Evolutionary conservation across 768 basidiomycete genomes (phyloP).

Genomic region (Tylopilus cervinicoccineus): DNA sequence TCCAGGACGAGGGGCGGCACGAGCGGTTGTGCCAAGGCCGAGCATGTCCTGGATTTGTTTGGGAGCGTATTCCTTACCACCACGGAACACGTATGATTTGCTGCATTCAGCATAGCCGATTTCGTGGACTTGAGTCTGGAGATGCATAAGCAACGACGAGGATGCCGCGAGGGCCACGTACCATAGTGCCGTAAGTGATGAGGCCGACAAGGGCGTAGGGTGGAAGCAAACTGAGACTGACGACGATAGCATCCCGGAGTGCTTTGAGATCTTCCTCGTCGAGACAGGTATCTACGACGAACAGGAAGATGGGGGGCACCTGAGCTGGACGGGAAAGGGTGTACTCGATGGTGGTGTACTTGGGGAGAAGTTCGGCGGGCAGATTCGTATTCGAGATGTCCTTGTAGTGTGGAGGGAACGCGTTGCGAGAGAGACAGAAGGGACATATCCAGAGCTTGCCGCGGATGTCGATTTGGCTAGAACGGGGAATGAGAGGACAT

Average conservation of each 20-base stretch:
- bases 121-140: conserved; percentile 97
- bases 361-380: conserved; percentile 92
- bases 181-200: conserved; percentile 98
- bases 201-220: conserved; percentile 93
- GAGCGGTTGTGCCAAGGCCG: conserved; percentile 66
- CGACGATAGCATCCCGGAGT: conserved; percentile 89
- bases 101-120: conserved; percentile 94
- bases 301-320: conserved; percentile 94
- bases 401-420: conserved; percentile 98
- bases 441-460: conserved; percentile 99
- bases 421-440: conserved; percentile 94
- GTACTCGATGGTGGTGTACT: conserved; percentile 99
- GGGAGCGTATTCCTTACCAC: conserved; percentile 91
- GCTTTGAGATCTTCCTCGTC: conserved; percentile 96
- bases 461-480: conserved; percentile 95
- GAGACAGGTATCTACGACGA: conserved; percentile 95
- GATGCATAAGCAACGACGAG: background rate
- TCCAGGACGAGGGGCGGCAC: conserved; percentile 83
- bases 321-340: conserved; percentile 90
- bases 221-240: conserved; percentile 89
- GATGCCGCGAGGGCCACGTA: conserved; percentile 31
- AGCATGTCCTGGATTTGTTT: conserved; percentile 99
- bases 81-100: conserved; percentile 99
- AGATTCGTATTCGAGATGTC: conserved; percentile 97
- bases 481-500: conserved; percentile 6